Base-by-base conservation (phyloP, 2,329 filamentous ascomycete genomes). In the Periconia sp. region DNA sequence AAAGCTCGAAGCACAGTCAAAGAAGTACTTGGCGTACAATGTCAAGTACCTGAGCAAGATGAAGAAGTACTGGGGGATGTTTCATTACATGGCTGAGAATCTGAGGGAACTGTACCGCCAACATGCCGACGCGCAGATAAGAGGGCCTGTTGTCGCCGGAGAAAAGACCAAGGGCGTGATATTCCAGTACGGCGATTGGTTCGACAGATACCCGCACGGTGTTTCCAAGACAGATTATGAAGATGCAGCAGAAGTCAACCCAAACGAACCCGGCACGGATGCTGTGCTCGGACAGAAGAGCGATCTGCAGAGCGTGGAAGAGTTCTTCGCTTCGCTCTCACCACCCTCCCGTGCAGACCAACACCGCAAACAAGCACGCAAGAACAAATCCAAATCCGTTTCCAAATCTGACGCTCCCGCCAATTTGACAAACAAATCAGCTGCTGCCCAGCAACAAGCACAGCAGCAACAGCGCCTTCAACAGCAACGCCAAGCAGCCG, bases 11-110 rank as follows among this genome's bases (percentile, higher is more conserved):
- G 82, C 84, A 13, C 83, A 85, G 9, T 91, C 91, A 9, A 96
- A 95, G 75, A 85, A 87, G 59, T 92, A 96, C 65, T 79, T 97
- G 15, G 86, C 89, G 1, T 90, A 87, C 59, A 97, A 96, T 60
- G 89, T 97, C 64, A 90, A 89, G 66, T 97, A 94, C 65, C 77
- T 99, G 43, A 88, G 89, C 50, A 94, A 91, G 74, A 96, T 97
- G 90, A 97, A 96, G 79, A 90, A 90, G 55, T 92, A 94, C 66
- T 99, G 94, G 94, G 94, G 93, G 55, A 96, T 97, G 89, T 97
- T 97, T 69, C 91, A 96, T 70, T 97, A 92, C 77, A 92, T 97
- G 83, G 88, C 91, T 1, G 92, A 97, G 70, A 94, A 93, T 65
- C 82, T 97, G 35, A 92, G 94, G 55, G 89, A 93, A 50, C 86